Evolutionary conservation across 1,284 basidiomycete species (phyloP), one percentile per base, ranked within the genome.

Genomic region (Hypsizygus ulmarius): DNA sequence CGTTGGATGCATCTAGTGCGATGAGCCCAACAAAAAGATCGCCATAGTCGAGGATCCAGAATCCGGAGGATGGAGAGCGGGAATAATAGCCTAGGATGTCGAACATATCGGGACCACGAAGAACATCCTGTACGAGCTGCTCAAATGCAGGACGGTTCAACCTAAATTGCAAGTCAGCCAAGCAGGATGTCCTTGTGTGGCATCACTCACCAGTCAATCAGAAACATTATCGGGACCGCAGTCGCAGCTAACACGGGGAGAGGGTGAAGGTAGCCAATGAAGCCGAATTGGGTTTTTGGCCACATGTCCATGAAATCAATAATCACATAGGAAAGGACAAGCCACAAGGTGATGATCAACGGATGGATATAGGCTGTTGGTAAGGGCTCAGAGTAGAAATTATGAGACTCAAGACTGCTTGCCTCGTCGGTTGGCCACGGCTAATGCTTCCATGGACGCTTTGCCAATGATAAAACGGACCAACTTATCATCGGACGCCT

Each of bases 71-170:
- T 1, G 79, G 72, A 2, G 78, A 77, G 27, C 74, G 71, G 19
- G 73, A 61, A 64, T 93, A 93, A 66, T 87, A 82, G 5, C 60
- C 59, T 21, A 63, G 49, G 28, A 84, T 69, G 53, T 82, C 63
- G 28, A 67, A 59, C 39, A 90, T 69, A 64, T 92, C 90, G 5
- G 69, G 65, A 6, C 74, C 66, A 38, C 72, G 79, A 47, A 92
- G 74, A 11, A 75, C 68, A 25, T 75, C 65, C 15, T 82, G 71
- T 5, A 79, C 69, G 10, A 65, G 67, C 11, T 75, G 65, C 54
- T 90, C 87, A 54, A 89, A 85, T 45, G 71, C 69, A n/a, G 79
- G 78, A 5, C 87, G 80, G 55, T 90, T 86, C 37, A 77, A 62
- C 85, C 87, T 90, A 47, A 6, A 34, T 27, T 25, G 8, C 15